Evolutionary conservation across 257 asterid genomes (phyloP), one percentile per base, ranked within the genome.

Genomic region (Petrea volubilis): DNA sequence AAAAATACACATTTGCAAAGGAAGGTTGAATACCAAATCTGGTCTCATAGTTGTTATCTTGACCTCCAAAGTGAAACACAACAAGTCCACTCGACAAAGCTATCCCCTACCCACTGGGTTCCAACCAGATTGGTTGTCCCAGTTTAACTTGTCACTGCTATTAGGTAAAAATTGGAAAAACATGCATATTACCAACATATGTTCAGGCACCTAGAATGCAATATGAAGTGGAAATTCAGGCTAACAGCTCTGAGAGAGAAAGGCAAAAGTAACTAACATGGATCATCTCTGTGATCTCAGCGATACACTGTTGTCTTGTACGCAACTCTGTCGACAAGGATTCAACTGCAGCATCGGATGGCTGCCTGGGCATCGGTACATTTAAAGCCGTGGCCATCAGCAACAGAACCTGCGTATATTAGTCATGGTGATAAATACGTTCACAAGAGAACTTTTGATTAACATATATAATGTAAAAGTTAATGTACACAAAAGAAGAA

Each of bases 221-320:
- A 9, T 33, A 51, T 10, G 27, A 67, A 46, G 62, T 36, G 67
- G 25, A 72, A 34, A 68, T 18, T 27, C 4, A 15, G 10, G 61
- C 52, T 33, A 52, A 21, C 40, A n/a, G n/a, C 29, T 62, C 63
- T 18, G 6, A 51, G 7, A 20, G 47, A 58, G 55, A 44, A 55
- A 20, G 55, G 58, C 55, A 47, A 61, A 62, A 66, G 24, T 40
- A 44, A 81, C 94, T 80, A 67, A 95, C 99, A 78, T 95, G 99
- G 77, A 95, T 95, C 99, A 92, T 92, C 85, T 95, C 99, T 3
- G 97, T 92, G 75, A 95, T 95, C 87, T 88, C 98, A 69, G 97
- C 99, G 51, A 95, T 80, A 70, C 83, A 79, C 61, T 87, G 98
- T 74, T 95, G 98, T 80, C 97, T 92, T 17, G 89, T 59, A 64